A percentile compares a stretch with the other conserved stretches of the same genome.
Evolutionary conservation across 352 stramenopile species (phyloP).

Genomic region (Globisporangium radiosum): DNA sequence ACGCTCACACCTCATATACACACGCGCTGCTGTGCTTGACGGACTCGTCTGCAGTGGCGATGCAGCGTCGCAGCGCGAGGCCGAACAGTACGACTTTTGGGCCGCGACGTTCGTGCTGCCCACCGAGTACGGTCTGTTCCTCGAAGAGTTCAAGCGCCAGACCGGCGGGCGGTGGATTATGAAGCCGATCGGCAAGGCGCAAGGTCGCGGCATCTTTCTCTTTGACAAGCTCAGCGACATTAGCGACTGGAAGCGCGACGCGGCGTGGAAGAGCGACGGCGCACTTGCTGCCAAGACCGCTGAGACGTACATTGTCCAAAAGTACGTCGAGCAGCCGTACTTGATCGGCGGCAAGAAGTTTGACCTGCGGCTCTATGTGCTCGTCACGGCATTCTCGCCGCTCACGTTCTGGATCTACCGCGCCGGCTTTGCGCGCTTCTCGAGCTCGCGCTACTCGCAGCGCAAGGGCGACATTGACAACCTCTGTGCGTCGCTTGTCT

Average conservation of each 20-base stretch:
- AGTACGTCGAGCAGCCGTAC: constrained; percentile 73
- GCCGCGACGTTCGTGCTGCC: constrained; percentile 82
- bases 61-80: constrained; percentile 22
- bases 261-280: constrained; percentile 37
- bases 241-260: constrained; percentile 79
- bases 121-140: constrained; percentile 80
- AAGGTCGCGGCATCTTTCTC: constrained; percentile 81
- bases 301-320: constrained; percentile 61
- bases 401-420: constrained; percentile 81
- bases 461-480: constrained; percentile 81
- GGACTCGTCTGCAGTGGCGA: constrained; percentile 20
- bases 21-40: too few relatives aligned
- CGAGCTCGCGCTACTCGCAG: constrained; percentile 65
- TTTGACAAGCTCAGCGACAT: constrained; percentile 87
- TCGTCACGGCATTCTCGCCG: constrained; percentile 82
- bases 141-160: constrained; percentile 62
- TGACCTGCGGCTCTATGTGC: constrained; percentile 87
- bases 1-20: constrained; percentile 1
- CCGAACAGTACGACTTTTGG: constrained; percentile 56
- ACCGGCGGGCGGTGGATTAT: constrained; percentile 88
- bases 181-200: constrained; percentile 88
- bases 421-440: constrained; percentile 85
- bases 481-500: constrained; percentile 23
- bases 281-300: constrained; percentile 34
- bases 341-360: constrained; percentile 90